Percentiles rank a stretch among this genome's conserved stretches.
phyloP scores from a whole-genome alignment of 2,329 filamentous ascomycete genomes.

The Parastagonospora avenae region DNA sequence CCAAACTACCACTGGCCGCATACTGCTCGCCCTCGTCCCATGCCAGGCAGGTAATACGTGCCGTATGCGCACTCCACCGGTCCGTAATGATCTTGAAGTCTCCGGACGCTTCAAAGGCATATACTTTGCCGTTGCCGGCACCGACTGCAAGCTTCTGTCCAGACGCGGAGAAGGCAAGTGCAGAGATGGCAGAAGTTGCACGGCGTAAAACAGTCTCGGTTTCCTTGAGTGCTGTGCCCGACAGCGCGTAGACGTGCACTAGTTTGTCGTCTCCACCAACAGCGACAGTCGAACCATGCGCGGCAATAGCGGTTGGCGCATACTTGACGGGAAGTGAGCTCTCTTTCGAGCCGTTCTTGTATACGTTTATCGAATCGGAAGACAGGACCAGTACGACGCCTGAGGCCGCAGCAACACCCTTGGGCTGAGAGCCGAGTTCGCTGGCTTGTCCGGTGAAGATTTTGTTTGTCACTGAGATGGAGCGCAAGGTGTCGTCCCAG shows the following conservation, averaged over 20 bases:
- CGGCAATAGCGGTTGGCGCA: slow-evolving; percentile 73
- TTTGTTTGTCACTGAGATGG: slow-evolving; percentile 73
- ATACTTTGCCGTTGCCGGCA: slow-evolving; percentile 83
- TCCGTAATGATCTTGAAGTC: slow-evolving; percentile 79
- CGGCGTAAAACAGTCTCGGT: slow-evolving; percentile 64
- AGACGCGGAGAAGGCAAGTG: slow-evolving; percentile 80
- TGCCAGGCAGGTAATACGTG: slow-evolving; percentile 68
- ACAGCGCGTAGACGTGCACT: slow-evolving; percentile 74
- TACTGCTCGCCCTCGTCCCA: slow-evolving; percentile 81
- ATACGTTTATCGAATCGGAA: slow-evolving; percentile 62
- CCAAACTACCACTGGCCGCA: slow-evolving; percentile 81
- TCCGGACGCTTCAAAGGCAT: slow-evolving; percentile 70
- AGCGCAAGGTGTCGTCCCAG: slow-evolving; percentile 91
- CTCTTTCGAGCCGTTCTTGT: slow-evolving; percentile 63
- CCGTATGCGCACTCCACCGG: slow-evolving; percentile 74
- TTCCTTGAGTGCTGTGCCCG: slow-evolving; percentile 61
- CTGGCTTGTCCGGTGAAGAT: slow-evolving; percentile 73
- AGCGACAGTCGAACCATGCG: slow-evolving; percentile 70
- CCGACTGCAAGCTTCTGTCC: slow-evolving; percentile 82
- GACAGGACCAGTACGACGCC: slow-evolving; percentile 59
- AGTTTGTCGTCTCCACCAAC: slow-evolving; percentile 76
- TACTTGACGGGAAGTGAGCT: slow-evolving; percentile 67
- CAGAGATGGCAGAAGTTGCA: slow-evolving; percentile 74
- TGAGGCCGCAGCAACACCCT: slow-evolving; percentile 67
- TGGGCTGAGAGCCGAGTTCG: slow-evolving; percentile 80